Conservation (phyloP, 257 asterid species). For the Avicennia marina region DNA sequence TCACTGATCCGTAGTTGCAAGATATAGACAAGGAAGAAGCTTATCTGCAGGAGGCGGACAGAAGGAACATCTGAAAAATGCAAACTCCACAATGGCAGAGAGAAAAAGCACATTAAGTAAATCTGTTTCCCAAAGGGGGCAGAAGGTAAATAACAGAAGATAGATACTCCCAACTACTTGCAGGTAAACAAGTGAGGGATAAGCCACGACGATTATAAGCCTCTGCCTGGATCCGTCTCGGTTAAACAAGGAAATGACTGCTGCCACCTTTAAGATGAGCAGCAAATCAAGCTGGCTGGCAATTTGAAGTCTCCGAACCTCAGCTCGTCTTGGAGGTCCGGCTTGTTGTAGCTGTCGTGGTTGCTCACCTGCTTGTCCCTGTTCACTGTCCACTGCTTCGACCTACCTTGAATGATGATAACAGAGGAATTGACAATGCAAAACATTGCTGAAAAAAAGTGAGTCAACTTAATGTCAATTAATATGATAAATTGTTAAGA, state of each 20-base stretch:
- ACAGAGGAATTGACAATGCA: conserved; percentile 8
- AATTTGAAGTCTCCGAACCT: conserved; percentile 79
- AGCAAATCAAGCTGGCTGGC: conserved; percentile 79
- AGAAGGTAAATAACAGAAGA: too few relatives aligned
- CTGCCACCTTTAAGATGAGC: conserved; percentile 85
- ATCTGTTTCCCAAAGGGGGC: background rate
- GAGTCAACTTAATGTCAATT: background rate
- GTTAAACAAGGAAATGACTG: conserved; percentile 89
- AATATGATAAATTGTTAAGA: background rate
- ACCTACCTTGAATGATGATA: conserved; percentile 51
- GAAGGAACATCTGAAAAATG: too few relatives aligned
- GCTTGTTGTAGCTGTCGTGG: conserved; percentile 57
- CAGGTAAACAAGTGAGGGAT: conserved; percentile 80
- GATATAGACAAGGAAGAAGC: too few relatives aligned
- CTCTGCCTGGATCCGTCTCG: conserved; percentile 93
- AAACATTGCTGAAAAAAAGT: background rate
- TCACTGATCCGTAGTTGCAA: too few relatives aligned
- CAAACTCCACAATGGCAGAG: too few relatives aligned
- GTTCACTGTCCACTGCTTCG: conserved; percentile 49
- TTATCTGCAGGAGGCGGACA: too few relatives aligned
- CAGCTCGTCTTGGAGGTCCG: conserved; percentile 69
- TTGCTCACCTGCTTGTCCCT: conserved; percentile 59
- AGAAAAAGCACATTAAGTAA: background rate
- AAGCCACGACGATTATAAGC: conserved; percentile 75
- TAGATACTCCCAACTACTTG: conserved; percentile 42